Base-by-base conservation (phyloP, 2,329 filamentous ascomycete genomes). In the Cylindrodendrum hubeiense region DNA sequence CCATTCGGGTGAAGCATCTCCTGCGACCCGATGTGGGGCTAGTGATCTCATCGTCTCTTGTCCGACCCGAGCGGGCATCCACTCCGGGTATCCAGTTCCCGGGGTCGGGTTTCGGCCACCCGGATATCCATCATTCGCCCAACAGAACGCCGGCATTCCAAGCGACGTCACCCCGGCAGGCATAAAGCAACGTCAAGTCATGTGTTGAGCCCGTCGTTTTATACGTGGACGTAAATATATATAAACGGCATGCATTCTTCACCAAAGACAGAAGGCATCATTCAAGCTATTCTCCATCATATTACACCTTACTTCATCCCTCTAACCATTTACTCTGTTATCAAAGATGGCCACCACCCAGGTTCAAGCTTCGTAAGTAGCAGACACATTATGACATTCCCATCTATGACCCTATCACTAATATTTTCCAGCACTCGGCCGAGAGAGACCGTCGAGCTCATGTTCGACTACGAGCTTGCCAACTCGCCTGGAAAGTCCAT, bases 401-500 rank as follows among this genome's bases (percentile, higher is more conserved):
- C 8, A 37, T 5, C 37, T n/a, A 17, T 3, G 15, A 12, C 15
- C 34, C 15, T 39, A 17, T n/a, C 6, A 7, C 37, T 39, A n/a
- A 39, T 12, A 24, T 9, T 17, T 1, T 2, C 0, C 0, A 70
- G 67, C 1, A 39, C 33, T 37, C 60, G 82, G 1, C 52, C 67
- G 1, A 47, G 67, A 2, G 67, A 70, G 15, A 43, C 2, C 1
- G 21, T 65, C 3, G 54, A 61, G 3, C 4, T 69, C 0, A 53
- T 69, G 1, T 70, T 70, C 10, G 67, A 69, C 2, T 52, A 69
- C 2, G 52, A 69, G 6, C 60, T 69, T 13, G 46, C 52, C 10
- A 69, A 65, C 22, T 60, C 67, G 2, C 64, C 67, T 1, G 64
- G 67, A 19, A 69, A 70, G 24, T 69, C 67, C 17, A 61, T 69